These are phyloP conservation scores for Botrytis squamosa DNA, from an alignment of 2,329 filamentous ascomycete genomes.

Conservation along the genomic window DNA sequence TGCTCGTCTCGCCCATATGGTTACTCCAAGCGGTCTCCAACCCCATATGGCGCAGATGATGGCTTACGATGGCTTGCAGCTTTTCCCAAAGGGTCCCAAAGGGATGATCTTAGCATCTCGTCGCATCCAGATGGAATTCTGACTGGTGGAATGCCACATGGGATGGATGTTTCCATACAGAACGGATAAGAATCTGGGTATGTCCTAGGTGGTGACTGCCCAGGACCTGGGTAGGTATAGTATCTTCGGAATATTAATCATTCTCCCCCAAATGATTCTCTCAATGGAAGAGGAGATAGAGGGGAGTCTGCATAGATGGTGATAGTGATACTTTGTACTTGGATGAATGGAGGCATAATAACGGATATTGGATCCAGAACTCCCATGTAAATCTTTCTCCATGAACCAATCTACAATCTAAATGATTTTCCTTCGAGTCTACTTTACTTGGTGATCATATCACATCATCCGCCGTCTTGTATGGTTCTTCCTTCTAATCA, in stretches of 20 bases:
- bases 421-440: neutral
- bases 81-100: neutral
- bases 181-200: neutral
- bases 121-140: neutral
- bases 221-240: neutral
- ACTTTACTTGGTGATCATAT: neutral
- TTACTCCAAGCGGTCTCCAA: neutral
- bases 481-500: neutral
- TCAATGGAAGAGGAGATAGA: neutral
- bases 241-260: neutral
- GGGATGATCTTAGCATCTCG: neutral
- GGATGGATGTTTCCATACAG: neutral
- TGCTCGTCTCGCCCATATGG: neutral
- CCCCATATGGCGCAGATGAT: neutral
- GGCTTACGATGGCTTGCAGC: neutral
- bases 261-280: neutral
- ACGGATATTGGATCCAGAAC: neutral
- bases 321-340: neutral
- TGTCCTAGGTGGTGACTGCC: neutral
- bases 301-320: neutral
- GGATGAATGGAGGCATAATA: neutral
- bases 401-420: neutral
- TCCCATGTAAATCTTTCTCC: neutral
- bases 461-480: neutral
- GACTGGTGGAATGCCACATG: slow-evolving; percentile 5